Evolutionary conservation across 768 basidiomycete species (phyloP), one percentile per base, ranked within the genome.

Genomic region (Dictyophora rubrovolvata): DNA sequence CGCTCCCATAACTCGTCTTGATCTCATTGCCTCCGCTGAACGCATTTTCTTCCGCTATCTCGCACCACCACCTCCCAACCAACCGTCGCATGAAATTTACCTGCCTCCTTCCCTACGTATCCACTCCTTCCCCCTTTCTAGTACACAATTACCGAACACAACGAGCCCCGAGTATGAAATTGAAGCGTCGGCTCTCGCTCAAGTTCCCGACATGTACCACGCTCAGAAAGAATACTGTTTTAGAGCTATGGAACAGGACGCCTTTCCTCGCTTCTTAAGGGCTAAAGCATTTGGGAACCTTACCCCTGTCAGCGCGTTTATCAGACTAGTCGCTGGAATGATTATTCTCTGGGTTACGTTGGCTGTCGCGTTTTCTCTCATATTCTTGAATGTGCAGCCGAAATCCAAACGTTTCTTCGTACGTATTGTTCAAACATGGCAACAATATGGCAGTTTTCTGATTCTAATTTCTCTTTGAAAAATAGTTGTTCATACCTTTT

Each of bases 231-330:
- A 96, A 68, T 96, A 95, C 68, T 91, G 92, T 69, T 95, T 93
- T 79, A 82, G 89, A 50, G 90, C 91, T 0, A 93, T 97, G 86
- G 93, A 96, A 67, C 91, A 94, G 71, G 90, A 93, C 64, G 91
- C 90, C 17, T 93, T 90, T 74, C 91, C 90, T 48, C 81, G 95
- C 5, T 98, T 99, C 79, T 76, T 99, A 52, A 81, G 96, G 60
- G 86, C 91, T 1, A 99, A 98, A 74, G 94, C 94, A n/a, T 98
- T 97, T 68, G 92, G 93, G 28, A 99, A 98, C 71, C 74, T 99
- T 55, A 97, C 96, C 1, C 93, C 94, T 17, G 79, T 96, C 64
- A 89, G 89, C 20, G 85, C 90, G 0, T 80, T 96, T 55, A 85
- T 93, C 17, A 79, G 95, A 59, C 83, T 99, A 59, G 81, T 93